Evolutionary conservation across 2,329 filamentous ascomycete species (phyloP).

Genomic region (Paracoccidioides brasiliensis): DNA sequence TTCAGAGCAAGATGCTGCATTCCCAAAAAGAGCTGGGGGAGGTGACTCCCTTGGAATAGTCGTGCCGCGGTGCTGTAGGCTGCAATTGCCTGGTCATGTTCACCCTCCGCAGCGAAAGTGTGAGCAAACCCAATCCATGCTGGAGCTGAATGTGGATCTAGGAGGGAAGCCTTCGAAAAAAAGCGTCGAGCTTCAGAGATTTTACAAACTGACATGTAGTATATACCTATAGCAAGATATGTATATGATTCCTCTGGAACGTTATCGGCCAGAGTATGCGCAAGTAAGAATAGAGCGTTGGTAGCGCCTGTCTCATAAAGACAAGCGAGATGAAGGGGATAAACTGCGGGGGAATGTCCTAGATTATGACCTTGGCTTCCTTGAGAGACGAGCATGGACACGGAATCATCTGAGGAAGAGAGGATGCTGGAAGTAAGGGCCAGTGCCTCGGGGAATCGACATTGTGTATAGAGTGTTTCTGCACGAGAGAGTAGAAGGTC

Average conservation of each 20-base stretch:
- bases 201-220: slow-evolving; percentile 80
- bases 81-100: slow-evolving; percentile 95
- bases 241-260: slow-evolving; percentile 84
- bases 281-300: slow-evolving; percentile 79
- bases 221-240: slow-evolving; percentile 88
- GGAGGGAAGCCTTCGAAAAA: slow-evolving; percentile 93
- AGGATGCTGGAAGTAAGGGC: slow-evolving; percentile 73
- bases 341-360: slow-evolving; percentile 44
- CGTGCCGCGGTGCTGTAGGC: slow-evolving; percentile 92
- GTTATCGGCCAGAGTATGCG: slow-evolving; percentile 83
- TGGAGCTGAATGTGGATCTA: slow-evolving; percentile 93
- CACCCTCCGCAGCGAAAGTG: slow-evolving; percentile 92
- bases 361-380: slow-evolving; percentile 24
- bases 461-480: slow-evolving; percentile 87
- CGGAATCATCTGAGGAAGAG: slow-evolving; percentile 69
- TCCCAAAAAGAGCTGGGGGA: slow-evolving; percentile 88
- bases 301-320: slow-evolving; percentile 77
- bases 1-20: slow-evolving; percentile 98
- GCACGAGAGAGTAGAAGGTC: slow-evolving; percentile 84
- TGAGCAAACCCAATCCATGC: slow-evolving; percentile 99
- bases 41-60: slow-evolving; percentile 90
- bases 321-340: slow-evolving; percentile 84
- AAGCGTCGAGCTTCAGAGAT: slow-evolving; percentile 89
- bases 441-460: slow-evolving; percentile 78
- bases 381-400: slow-evolving; percentile 14